phyloP scores from a whole-genome alignment of 1,284 basidiomycete genomes.

The Tetrapyrgos nigripes region DNA sequence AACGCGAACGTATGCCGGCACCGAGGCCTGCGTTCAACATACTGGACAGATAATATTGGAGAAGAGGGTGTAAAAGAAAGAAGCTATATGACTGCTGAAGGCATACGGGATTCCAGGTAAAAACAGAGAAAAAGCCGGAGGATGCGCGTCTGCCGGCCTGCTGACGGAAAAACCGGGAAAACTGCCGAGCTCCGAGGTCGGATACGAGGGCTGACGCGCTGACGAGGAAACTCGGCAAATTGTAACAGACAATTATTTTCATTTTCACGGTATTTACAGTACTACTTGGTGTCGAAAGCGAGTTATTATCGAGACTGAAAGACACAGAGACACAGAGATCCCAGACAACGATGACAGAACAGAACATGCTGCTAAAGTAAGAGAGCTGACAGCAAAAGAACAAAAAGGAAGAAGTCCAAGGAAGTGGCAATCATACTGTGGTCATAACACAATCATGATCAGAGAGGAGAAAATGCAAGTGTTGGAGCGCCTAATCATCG shows the following conservation, averaged over 20 bases:
- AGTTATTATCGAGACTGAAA: neutral
- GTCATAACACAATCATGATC: neutral
- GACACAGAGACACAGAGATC: neutral
- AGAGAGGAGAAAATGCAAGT: neutral
- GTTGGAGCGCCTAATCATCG: neutral
- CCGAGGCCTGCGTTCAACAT: neutral
- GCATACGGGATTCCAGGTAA: neutral
- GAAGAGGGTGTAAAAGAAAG: neutral
- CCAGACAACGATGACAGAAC: neutral
- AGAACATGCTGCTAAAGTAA: neutral
- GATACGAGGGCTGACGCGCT: no score
- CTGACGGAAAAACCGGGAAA: no score
- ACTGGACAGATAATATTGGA: neutral
- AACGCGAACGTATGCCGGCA: neutral
- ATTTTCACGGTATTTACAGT: neutral
- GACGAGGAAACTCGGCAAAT: no score
- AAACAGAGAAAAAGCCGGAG: no score
- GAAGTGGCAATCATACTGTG: neutral
- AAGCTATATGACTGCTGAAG: neutral
- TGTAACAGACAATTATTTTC: no score
- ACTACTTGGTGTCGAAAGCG: neutral
- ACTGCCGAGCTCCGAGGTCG: no score
- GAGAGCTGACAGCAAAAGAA: neutral
- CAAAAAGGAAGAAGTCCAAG: neutral
- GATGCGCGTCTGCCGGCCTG: no score